Evolutionary conservation across 179 eudicot species (phyloP).

Genomic region (Corrigiola litoralis): DNA sequence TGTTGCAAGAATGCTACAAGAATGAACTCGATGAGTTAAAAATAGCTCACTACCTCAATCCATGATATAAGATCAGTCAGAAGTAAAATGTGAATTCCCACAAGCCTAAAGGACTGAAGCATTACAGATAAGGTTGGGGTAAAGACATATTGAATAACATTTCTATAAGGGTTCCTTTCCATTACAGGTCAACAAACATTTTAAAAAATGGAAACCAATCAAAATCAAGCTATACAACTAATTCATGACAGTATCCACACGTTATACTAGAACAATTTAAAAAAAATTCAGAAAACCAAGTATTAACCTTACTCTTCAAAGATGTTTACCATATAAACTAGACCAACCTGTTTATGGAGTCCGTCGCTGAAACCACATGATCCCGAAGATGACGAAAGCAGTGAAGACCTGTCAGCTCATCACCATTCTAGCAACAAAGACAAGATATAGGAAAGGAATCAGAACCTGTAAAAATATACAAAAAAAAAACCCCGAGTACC

Average conservation of each 20-base stretch:
- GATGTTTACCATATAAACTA: slow-evolving; percentile 1
- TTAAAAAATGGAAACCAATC: too few species aligned
- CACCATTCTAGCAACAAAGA: slow-evolving; percentile 56
- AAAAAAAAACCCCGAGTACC: not conserved
- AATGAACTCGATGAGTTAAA: slow-evolving; percentile 65
- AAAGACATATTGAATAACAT: not conserved
- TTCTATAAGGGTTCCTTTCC: not conserved
- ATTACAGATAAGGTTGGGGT: not conserved
- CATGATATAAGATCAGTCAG: slow-evolving; percentile 1
- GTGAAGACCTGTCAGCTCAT: slow-evolving; percentile 88
- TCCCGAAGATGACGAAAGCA: slow-evolving; percentile 96
- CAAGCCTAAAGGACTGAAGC: not conserved
- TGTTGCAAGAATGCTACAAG: slow-evolving; percentile 99
- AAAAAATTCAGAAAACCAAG: not conserved
- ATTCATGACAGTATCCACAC: not conserved
- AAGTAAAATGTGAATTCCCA: not conserved
- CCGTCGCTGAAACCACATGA: slow-evolving; percentile 68
- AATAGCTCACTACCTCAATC: slow-evolving; percentile 9
- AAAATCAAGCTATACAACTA: not conserved
- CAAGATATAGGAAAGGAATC: not conserved
- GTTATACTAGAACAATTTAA: not conserved
- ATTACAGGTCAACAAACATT: not conserved
- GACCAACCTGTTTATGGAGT: slow-evolving; percentile 78
- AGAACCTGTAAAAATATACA: not conserved
- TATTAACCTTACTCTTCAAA: not conserved